These are phyloP conservation scores for Brassica juncea DNA, from an alignment of 345 rosid genomes.

Conservation along the genomic window DNA sequence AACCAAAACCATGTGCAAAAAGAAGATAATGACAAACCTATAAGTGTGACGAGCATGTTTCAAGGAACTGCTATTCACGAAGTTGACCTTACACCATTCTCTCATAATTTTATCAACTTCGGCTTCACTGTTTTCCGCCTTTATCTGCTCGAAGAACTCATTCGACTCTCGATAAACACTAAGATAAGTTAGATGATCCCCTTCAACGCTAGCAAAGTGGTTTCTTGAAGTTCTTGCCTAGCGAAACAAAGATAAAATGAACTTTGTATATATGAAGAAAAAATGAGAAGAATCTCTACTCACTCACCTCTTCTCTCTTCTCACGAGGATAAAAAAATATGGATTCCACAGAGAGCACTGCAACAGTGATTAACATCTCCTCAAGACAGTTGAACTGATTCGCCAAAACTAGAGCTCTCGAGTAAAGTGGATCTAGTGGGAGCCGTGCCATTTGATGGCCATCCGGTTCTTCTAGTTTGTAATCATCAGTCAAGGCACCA, in stretches of 20 bases:
- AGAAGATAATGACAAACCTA: conserved; percentile 50
- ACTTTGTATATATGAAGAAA: conserved; percentile 2
- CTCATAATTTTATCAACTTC: conserved; percentile 61
- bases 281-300: neutral
- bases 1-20: neutral
- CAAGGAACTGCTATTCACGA: conserved; percentile 69
- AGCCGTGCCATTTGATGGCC: conserved; percentile 95
- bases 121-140: conserved; percentile 41
- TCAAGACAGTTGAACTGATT: conserved; percentile 82
- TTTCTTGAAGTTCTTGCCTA: conserved; percentile 77
- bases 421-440: conserved; percentile 83
- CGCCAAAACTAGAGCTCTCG: conserved; percentile 84
- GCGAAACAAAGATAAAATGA: conserved; percentile 22
- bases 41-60: conserved; percentile 82
- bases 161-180: conserved; percentile 74
- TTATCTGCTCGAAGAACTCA: conserved; percentile 68
- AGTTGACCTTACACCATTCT: conserved; percentile 93
- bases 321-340: conserved; percentile 81
- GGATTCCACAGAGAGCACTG: conserved; percentile 90
- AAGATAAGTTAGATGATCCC: conserved; percentile 84
- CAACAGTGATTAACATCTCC: conserved; percentile 91
- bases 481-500: conserved; percentile 88
- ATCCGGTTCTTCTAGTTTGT: conserved; percentile 72
- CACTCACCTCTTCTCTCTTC: conserved; percentile 72
- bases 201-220: conserved; percentile 82